Evolutionary conservation across 2,329 filamentous ascomycete species (phyloP), one percentile per base, ranked within the genome.

Genomic region (Didymella lethalis): DNA sequence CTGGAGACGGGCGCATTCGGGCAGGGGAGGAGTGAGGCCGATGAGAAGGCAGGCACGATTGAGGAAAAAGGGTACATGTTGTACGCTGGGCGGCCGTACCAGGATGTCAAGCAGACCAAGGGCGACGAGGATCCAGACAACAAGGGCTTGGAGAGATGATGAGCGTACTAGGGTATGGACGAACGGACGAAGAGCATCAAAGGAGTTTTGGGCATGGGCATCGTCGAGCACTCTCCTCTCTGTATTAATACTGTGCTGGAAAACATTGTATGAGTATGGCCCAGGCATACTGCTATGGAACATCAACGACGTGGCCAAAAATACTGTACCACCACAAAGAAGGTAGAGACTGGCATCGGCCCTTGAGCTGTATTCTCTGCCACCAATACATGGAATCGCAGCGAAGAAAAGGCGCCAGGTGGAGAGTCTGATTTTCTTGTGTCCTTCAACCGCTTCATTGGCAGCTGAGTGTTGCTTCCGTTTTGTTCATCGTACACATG

Each of bases 61-160:
- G 75, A 76, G 57, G 75, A 76, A 67, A 76, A 72, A 61, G 75
- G 74, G 0, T 77, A 77, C 34, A 77, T 77, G 75, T 57, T 77
- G 31, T 77, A 77, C 60, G 75, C 75, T 0, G 75, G 75, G 2
- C 63, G 74, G 46, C 69, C 74, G 40, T 66, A 71, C 43, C 71
- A 74, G 59, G 63, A 60, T 5, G 67, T 73, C 14, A 63, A 63
- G 36, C 73, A 71, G 61, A 72, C 68, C 4, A 68, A 67, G 51
- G 69, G 70, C 11, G 66, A 75, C 20, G 70, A 74, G 44, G 70
- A 69, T 26, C 64, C 66, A 11, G 71, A 72, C 6, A 59, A 59
- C 7, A 65, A 68, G 50, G 62, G 64, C 0, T 47, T 63, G 47
- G 65, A 66, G 8, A 52, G 68, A 46, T 70, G 62, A 64, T 31